These are phyloP conservation scores for Microstegium vimineum DNA, from an alignment of 176 grass and related monocot genomes.

Conservation along the genomic window DNA sequence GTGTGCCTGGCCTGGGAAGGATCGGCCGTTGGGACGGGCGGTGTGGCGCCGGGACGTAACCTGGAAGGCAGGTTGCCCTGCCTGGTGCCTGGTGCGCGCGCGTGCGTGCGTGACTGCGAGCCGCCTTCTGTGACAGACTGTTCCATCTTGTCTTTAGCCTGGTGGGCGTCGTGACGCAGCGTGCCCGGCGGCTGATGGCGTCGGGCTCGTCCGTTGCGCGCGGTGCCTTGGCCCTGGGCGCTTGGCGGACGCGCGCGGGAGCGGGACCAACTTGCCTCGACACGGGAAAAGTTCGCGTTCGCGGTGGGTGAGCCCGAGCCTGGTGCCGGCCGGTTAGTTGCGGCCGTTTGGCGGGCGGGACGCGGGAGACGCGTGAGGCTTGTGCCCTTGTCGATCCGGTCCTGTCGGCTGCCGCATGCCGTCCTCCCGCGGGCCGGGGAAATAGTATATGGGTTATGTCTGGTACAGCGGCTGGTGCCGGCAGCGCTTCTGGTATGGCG, in stretches of 20 bases:
- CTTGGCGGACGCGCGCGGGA: neutral
- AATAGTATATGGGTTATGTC: too few relatives aligned
- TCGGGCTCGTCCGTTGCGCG: neutral
- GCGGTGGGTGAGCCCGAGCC: neutral
- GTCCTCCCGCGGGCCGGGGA: neutral
- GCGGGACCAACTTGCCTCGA: slow-evolving; percentile 14
- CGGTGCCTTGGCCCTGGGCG: too few relatives aligned
- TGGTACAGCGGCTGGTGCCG: too few relatives aligned
- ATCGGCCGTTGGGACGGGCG: neutral
- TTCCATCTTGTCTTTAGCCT: slow-evolving; percentile 9
- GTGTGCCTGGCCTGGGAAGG: neutral
- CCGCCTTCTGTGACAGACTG: slow-evolving; percentile 33
- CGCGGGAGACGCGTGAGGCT: neutral
- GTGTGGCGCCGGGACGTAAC: slow-evolving; percentile 12
- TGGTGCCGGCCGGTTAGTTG: neutral
- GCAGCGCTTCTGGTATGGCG: neutral
- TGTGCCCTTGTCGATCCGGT: neutral
- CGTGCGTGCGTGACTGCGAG: neutral
- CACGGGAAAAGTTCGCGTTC: neutral
- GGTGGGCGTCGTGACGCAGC: neutral
- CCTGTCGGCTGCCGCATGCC: neutral
- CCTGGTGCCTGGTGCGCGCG: neutral
- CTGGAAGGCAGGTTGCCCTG: neutral
- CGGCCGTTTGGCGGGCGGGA: neutral
- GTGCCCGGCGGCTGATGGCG: neutral